phyloP scores from a whole-genome alignment of 176 grass and related monocot genomes.

The Eragrostis curvula region DNA sequence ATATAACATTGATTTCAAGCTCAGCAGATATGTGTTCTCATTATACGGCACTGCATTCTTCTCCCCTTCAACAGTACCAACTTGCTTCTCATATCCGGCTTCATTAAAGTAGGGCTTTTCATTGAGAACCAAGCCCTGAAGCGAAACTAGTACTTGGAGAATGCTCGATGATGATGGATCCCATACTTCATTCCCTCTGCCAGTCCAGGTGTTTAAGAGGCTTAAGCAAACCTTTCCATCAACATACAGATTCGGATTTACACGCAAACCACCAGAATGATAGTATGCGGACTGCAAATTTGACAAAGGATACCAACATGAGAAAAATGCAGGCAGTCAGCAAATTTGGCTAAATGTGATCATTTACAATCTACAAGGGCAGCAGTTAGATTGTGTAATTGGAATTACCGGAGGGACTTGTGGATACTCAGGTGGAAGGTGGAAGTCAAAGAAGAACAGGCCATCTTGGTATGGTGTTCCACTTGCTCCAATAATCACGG shows the following conservation, averaged over 20 bases:
- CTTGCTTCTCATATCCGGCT: constrained; percentile 96
- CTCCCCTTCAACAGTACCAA: constrained; percentile 93
- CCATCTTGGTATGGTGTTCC: constrained; percentile 99
- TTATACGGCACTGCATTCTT: constrained; percentile 97
- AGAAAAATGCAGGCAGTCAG: constrained; percentile 24
- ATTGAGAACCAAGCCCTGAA: constrained; percentile 96
- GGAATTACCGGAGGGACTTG: constrained; percentile 89
- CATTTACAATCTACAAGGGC: constrained; percentile 3
- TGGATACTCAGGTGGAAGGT: constrained; percentile 86
- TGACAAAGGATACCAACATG: constrained; percentile 21
- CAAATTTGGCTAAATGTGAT: not conserved
- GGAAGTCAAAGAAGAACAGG: constrained; percentile 98
- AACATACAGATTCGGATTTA: constrained; percentile 95
- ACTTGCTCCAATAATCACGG: constrained; percentile 89
- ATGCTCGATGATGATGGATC: constrained; percentile 89
- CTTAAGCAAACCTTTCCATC: constrained; percentile 98
- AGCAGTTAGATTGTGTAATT: constrained; percentile 24
- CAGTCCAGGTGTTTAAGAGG: constrained; percentile 91
- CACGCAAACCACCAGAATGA: constrained; percentile 90
- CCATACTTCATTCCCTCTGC: constrained; percentile 96
- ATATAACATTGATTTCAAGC: constrained; percentile 94
- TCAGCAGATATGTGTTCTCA: constrained; percentile 95
- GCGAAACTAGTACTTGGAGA: constrained; percentile 92
- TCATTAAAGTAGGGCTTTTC: constrained; percentile 97
- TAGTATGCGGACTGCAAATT: constrained; percentile 86